Conservation (phyloP, 768 basidiomycete species). For the Lepiota subincarnata region DNA sequence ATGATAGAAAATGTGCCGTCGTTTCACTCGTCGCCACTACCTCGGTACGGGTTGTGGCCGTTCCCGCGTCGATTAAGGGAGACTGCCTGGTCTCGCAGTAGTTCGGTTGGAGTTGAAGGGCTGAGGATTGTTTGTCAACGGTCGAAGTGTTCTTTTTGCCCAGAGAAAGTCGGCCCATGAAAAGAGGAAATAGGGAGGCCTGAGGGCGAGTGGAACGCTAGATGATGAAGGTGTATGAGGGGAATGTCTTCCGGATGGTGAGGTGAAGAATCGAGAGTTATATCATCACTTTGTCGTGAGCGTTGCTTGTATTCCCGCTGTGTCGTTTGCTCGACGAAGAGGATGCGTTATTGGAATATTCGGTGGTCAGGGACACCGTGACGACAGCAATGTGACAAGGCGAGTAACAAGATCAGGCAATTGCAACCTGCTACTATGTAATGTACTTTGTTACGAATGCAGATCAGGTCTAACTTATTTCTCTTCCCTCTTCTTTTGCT, state of each 20-base stretch:
- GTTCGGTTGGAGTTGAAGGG: slow-evolving; percentile 8
- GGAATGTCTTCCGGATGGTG: neutral
- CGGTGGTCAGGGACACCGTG: neutral
- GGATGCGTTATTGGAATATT: neutral
- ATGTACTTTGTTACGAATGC: too few species aligned
- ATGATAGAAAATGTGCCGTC: slow-evolving; percentile 61
- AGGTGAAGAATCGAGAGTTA: neutral
- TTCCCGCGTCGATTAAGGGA: slow-evolving; percentile 38
- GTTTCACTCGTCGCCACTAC: slow-evolving; percentile 43
- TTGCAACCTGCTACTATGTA: neutral
- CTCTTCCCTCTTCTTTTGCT: slow-evolving; percentile 46
- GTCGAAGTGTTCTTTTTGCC: neutral
- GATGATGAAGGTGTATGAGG: neutral
- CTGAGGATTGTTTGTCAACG: slow-evolving; percentile 3
- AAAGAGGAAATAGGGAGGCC: neutral
- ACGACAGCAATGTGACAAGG: slow-evolving; percentile 2
- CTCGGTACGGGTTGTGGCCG: slow-evolving; percentile 45
- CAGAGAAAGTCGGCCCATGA: slow-evolving; percentile 9
- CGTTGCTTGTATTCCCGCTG: too few species aligned
- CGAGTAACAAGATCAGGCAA: neutral
- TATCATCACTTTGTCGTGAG: slow-evolving; percentile 10
- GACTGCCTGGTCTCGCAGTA: slow-evolving; percentile 18
- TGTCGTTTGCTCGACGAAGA: neutral
- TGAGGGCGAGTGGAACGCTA: neutral
- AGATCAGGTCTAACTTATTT: slow-evolving; percentile 11